Evolutionary conservation across 495 filamentous ascomycete genomes (phyloP).

Genomic region (Hypomontagnella submonticulosa): DNA sequence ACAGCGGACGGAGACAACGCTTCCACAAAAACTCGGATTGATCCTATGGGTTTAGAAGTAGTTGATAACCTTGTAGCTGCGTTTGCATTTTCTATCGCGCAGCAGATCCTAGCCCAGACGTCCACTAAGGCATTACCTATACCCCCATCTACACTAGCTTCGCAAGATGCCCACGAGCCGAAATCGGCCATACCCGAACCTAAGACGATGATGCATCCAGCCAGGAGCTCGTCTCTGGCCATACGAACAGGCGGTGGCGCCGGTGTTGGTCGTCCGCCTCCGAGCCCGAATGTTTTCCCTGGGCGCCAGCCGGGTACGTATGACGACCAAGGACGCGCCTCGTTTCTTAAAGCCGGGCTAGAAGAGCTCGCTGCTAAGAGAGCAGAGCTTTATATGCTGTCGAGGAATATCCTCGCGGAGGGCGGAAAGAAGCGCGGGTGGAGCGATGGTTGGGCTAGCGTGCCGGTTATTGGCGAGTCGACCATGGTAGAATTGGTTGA

Average conservation of each 20-base stretch:
- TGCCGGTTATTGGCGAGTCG: slow-evolving; percentile 66
- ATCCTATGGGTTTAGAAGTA: slow-evolving; percentile 59
- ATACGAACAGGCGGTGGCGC: slow-evolving; percentile 41
- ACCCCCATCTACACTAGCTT: slow-evolving; percentile 65
- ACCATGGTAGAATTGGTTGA: slow-evolving; percentile 65
- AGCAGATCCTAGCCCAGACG: slow-evolving; percentile 82
- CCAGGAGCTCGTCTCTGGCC: slow-evolving; percentile 63
- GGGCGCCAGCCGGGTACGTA: slow-evolving; percentile 40
- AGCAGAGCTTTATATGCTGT: slow-evolving; percentile 83
- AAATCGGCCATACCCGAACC: slow-evolving; percentile 67
- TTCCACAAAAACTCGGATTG: slow-evolving; percentile 14
- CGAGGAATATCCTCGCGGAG: slow-evolving; percentile 78
- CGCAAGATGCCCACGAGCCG: slow-evolving; percentile 57
- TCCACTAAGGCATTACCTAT: slow-evolving; percentile 74
- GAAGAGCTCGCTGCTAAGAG: slow-evolving; percentile 85
- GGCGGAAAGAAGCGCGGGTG: slow-evolving; percentile 79
- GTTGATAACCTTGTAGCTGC: slow-evolving; percentile 86
- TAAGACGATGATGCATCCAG: slow-evolving; percentile 72
- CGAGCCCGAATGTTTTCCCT: slow-evolving; percentile 60
- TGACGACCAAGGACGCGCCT: slow-evolving; percentile 46
- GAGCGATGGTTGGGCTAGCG: slow-evolving; percentile 78
- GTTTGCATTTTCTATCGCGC: slow-evolving; percentile 82
- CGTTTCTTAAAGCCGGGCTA: slow-evolving; percentile 71
- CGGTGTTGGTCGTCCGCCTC: slow-evolving; percentile 49
- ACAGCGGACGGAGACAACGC: slow-evolving; percentile 41